Conservation (phyloP, 129 eudicot genomes). For the Mikania micrantha region DNA sequence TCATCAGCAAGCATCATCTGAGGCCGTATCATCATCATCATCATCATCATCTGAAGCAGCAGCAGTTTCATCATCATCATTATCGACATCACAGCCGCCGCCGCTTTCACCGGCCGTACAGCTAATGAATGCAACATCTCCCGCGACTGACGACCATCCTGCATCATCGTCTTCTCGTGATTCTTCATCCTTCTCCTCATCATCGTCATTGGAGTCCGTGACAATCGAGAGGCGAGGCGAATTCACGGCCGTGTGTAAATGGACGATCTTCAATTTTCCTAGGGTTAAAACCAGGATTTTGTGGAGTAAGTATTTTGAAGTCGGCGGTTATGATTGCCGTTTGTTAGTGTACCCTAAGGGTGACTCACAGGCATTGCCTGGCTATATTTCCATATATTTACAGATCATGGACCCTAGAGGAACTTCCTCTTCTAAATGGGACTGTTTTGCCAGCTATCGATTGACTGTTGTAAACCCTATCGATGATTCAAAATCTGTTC, state of each 20-base stretch:
- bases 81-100: conserved; percentile 28
- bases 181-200: conserved; percentile 29
- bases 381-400: conserved; percentile 67
- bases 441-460: conserved; percentile 87
- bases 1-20: conserved; percentile 32
- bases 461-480: conserved; percentile 55
- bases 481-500: conserved; percentile 66
- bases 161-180: conserved; percentile 28
- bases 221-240: conserved; percentile 66
- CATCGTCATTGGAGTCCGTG: conserved; percentile 53
- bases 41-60: conserved; percentile 25
- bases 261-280: conserved; percentile 74
- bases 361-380: conserved; percentile 91
- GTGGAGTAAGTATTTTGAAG: conserved; percentile 98
- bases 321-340: conserved; percentile 94
- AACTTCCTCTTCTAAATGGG: conserved; percentile 79
- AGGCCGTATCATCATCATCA: conserved; percentile 26
- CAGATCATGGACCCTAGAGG: conserved; percentile 93
- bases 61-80: conserved; percentile 31
- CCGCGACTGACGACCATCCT: conserved; percentile 60
- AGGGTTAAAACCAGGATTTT: conserved; percentile 70
- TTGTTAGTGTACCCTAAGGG: conserved; percentile 85
- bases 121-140: conserved; percentile 14
- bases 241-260: conserved; percentile 65
- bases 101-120: conserved; percentile 27